Percentiles rank a stretch among this genome's conserved stretches.
phyloP scores from a whole-genome alignment of 2,329 filamentous ascomycete genomes.

The Trichoderma koningiopsis region DNA sequence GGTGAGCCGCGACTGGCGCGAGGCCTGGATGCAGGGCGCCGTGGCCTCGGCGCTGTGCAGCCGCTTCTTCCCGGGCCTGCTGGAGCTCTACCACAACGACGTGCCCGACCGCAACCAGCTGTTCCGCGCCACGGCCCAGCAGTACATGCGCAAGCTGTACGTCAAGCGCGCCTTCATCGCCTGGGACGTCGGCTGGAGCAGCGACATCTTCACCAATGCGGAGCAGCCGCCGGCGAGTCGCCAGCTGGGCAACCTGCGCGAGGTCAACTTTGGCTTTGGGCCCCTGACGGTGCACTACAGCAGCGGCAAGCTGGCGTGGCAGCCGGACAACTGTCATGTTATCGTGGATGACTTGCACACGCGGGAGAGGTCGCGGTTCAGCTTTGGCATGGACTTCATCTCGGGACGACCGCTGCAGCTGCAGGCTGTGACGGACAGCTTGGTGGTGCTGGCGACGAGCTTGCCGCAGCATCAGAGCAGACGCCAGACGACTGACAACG shows the following conservation, averaged over 20 bases:
- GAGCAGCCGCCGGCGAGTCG: background rate
- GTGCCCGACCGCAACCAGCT: conserved; percentile 26
- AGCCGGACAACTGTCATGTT: conserved; percentile 28
- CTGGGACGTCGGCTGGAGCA: conserved; percentile 29
- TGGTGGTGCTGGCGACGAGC: conserved; percentile 30
- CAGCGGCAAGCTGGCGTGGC: conserved; percentile 35
- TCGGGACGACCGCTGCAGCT: conserved; percentile 28
- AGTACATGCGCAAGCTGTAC: conserved; percentile 27
- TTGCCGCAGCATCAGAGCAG: background rate
- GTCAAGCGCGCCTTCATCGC: conserved; percentile 22
- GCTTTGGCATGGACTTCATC: conserved; percentile 28
- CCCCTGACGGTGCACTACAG: conserved; percentile 31
- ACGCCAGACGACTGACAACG: conserved; percentile 15
- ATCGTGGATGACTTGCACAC: conserved; percentile 34
- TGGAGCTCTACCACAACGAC: conserved; percentile 27
- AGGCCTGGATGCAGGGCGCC: conserved; percentile 31
- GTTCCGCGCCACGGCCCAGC: conserved; percentile 26
- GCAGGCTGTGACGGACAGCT: conserved; percentile 29
- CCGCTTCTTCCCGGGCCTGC: conserved; percentile 35
- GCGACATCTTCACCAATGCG: conserved; percentile 5
- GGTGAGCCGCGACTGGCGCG: conserved; percentile 35
- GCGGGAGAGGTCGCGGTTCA: conserved; percentile 29
- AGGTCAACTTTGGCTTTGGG: conserved; percentile 24
- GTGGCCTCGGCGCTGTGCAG: conserved; percentile 31
- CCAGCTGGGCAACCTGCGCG: conserved; percentile 14